A percentile compares a stretch with the other conserved stretches of the same genome.
Conservation (phyloP, 768 basidiomycete species). For the Favolaschia claudopus region DNA sequence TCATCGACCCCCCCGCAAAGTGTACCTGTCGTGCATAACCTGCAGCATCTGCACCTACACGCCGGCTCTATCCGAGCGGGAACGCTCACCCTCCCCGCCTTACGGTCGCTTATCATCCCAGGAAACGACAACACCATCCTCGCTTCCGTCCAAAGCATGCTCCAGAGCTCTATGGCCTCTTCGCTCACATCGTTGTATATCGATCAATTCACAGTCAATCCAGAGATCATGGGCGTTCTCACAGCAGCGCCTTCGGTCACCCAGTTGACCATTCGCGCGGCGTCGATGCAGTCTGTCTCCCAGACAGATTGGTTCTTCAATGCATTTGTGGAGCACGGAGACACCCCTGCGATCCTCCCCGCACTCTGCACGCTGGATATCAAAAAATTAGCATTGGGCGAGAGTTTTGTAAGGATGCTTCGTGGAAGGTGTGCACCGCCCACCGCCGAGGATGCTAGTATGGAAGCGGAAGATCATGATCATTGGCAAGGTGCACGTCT, state of each 20-base stretch:
- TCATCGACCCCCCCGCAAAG: not conserved
- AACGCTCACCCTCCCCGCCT: not conserved
- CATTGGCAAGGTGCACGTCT: not conserved
- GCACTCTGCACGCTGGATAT: not conserved
- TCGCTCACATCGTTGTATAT: slow-evolving; percentile 1
- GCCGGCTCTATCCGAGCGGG: not conserved
- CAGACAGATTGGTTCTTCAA: not conserved
- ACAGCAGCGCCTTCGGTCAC: not conserved
- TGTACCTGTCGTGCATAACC: not conserved
- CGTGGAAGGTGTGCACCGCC: not conserved
- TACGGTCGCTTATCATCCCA: not conserved
- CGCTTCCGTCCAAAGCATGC: not conserved
- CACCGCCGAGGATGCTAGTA: not conserved
- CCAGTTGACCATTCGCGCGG: not conserved
- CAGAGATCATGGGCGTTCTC: not conserved
- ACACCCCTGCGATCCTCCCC: not conserved
- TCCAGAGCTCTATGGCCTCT: slow-evolving; percentile 9
- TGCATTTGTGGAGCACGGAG: not conserved
- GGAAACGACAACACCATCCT: not conserved
- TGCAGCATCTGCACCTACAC: not conserved
- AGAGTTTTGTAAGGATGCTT: not conserved
- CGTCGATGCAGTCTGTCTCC: not conserved
- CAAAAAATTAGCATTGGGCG: not conserved
- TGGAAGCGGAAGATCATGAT: too few relatives aligned
- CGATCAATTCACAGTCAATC: not conserved